Evolutionary conservation across 2,329 filamentous ascomycete genomes (phyloP), one percentile per base, ranked within the genome.

Genomic region (Beauveria australis): DNA sequence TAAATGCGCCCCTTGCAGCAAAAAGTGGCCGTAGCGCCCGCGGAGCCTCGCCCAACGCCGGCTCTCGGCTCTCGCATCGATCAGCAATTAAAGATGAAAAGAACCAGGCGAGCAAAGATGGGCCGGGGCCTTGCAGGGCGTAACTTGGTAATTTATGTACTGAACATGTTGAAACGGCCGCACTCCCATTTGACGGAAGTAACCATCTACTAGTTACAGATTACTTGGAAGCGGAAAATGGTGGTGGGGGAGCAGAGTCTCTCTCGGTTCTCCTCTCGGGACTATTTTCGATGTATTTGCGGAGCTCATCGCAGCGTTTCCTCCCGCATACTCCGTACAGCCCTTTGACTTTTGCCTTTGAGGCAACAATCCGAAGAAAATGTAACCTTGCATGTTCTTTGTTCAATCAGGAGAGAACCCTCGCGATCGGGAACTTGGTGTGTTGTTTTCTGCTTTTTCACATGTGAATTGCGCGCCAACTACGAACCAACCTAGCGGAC

Each of bases 281-380:
- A 37, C 22, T 43, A 28, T n/a, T 53, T 43, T 53, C 37, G 51
- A 53, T 53, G 51, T 53, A 53, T 53, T 41, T 53, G 51, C 51
- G 51, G 51, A 41, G 16, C 37, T 28, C 10, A 24, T 53, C 51
- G 22, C 51, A 53, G 41, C 40, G 30, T 26, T 41, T 26, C 51
- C 51, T 18, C 19, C 30, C 43, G 14, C 33, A 41, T 33, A 28
- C 6, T 28, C 24, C 5, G 24, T 28, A 33, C 33, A 37, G 8
- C 10, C n/a, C 22, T 19, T 40, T 26, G 48, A n/a, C n/a, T 10
- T n/a, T 4, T 26, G 37, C 7, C 28, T 22, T 28, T 22, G 5
- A 37, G n/a, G 8, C 48, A 48, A 28, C 22, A n/a, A 37, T 7
- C 28, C 19, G 18, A 14, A 33, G 6, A 51, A 7, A 33, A n/a